Percentiles rank a stretch among this genome's conserved stretches.
Evolutionary conservation across 345 rosid genomes (phyloP).

Genomic region (Moringa oleifera): DNA sequence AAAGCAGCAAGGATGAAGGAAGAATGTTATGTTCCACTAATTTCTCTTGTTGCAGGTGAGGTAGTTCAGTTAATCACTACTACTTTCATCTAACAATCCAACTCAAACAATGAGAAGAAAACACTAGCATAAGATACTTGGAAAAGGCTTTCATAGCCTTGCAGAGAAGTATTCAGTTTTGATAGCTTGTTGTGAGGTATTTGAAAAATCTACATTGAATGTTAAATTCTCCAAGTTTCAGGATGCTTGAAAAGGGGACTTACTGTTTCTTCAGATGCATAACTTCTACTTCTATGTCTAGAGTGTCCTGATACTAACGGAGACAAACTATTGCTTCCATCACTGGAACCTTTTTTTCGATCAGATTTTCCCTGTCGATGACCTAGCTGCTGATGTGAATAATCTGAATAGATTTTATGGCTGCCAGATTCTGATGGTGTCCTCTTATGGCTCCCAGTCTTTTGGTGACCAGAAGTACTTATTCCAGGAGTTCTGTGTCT

Average conservation of each 20-base stretch:
- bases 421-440: constrained; percentile 17
- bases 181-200: not conserved
- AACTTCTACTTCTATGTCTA: constrained; percentile 18
- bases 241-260: not conserved
- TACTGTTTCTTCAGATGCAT: constrained; percentile 15
- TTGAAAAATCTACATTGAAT: not conserved
- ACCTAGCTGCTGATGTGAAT: constrained; percentile 9
- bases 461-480: constrained; percentile 7
- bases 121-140: not conserved
- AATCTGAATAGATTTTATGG: constrained; percentile 22
- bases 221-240: not conserved
- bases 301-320: constrained; percentile 11
- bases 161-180: too few species aligned
- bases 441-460: constrained; percentile 12
- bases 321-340: constrained; percentile 19
- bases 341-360: constrained; percentile 6
- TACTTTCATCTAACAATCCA: not conserved
- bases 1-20: not conserved
- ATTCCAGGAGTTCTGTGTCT: not conserved
- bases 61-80: too few species aligned
- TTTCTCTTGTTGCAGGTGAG: too few species aligned
- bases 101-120: too few species aligned
- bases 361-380: constrained; percentile 9
- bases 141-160: too few species aligned
- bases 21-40: too few species aligned